Evolutionary conservation across 306 rosid species (phyloP).

Genomic region (Quercus engelmannii): DNA sequence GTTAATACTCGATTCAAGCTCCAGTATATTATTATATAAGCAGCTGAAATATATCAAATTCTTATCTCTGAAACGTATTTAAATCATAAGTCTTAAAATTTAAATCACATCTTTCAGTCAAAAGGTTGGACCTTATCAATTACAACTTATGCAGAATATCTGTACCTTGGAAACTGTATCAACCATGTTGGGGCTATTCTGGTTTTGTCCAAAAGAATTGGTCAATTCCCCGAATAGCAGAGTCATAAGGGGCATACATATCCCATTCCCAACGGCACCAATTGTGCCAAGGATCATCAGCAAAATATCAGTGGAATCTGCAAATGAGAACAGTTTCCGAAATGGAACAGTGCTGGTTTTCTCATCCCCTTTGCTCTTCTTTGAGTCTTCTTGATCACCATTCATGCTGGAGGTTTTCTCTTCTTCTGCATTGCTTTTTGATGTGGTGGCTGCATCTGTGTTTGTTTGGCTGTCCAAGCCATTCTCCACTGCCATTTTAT

Average conservation of each 20-base stretch:
- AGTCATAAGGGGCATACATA: slow-evolving; percentile 67
- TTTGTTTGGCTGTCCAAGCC: slow-evolving; percentile 11
- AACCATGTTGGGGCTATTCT: slow-evolving; percentile 32
- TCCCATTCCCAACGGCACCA: slow-evolving; percentile 77
- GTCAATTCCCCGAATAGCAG: slow-evolving; percentile 60
- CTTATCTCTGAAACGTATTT: background rate
- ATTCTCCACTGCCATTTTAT: slow-evolving; percentile 45
- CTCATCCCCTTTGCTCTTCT: slow-evolving; percentile 34
- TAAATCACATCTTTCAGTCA: background rate
- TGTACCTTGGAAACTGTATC: slow-evolving; percentile 58
- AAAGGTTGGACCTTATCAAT: background rate
- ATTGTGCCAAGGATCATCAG: slow-evolving; percentile 61
- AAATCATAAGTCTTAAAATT: background rate
- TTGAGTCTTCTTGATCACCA: slow-evolving; percentile 14
- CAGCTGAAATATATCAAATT: background rate
- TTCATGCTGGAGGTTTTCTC: slow-evolving; percentile 18
- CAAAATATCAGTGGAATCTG: slow-evolving; percentile 59
- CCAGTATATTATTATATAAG: background rate
- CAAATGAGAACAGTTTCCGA: slow-evolving; percentile 65
- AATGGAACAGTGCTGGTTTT: slow-evolving; percentile 52
- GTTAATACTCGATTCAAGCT: background rate
- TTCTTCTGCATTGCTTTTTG: slow-evolving; percentile 27
- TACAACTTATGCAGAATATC: background rate
- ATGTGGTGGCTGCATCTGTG: slow-evolving; percentile 27
- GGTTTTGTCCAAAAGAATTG: slow-evolving; percentile 62